Percentiles rank a stretch among this genome's conserved stretches.
phyloP scores from a whole-genome alignment of 352 stramenopile species.

The Sclerospora graminicola region DNA sequence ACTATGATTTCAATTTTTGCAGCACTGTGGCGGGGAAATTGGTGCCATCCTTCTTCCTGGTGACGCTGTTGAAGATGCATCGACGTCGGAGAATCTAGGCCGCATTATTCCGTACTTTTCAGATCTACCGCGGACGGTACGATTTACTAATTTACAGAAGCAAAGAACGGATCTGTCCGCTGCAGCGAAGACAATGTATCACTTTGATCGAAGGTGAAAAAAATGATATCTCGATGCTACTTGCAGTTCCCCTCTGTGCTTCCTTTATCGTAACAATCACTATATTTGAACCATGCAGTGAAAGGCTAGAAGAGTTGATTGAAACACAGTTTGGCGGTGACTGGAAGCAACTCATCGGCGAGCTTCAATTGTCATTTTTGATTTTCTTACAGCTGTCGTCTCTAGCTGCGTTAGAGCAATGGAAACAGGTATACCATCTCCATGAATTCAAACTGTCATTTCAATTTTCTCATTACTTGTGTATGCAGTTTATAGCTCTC shows the following conservation, averaged over 20 bases:
- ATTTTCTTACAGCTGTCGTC: conserved; percentile 92
- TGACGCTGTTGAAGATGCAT: conserved; percentile 38
- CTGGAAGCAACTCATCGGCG: conserved; percentile 83
- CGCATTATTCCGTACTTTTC: conserved; percentile 58
- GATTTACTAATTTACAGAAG: conserved; percentile 51
- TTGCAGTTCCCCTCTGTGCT: neutral
- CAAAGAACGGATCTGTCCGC: conserved; percentile 26
- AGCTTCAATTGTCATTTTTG: conserved; percentile 91
- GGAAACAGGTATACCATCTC: conserved; percentile 66
- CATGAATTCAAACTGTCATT: neutral
- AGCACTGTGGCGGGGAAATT: conserved; percentile 61
- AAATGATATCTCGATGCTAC: neutral
- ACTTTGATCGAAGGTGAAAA: conserved; percentile 64
- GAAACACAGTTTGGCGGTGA: conserved; percentile 20
- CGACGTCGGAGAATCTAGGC: conserved; percentile 7
- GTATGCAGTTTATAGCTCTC: conserved; percentile 39
- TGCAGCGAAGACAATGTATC: conserved; percentile 54
- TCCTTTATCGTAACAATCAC: neutral
- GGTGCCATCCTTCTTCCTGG: conserved; percentile 57
- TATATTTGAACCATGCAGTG: conserved; percentile 12
- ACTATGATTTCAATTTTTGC: neutral
- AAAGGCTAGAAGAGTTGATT: conserved; percentile 42
- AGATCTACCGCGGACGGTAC: conserved; percentile 60
- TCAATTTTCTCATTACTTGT: neutral
- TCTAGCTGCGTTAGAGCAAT: conserved; percentile 87